Percentiles rank a stretch among this genome's conserved stretches.
Evolutionary conservation across 352 stramenopile genomes (phyloP).

Genomic region (Bremia lactucae): DNA sequence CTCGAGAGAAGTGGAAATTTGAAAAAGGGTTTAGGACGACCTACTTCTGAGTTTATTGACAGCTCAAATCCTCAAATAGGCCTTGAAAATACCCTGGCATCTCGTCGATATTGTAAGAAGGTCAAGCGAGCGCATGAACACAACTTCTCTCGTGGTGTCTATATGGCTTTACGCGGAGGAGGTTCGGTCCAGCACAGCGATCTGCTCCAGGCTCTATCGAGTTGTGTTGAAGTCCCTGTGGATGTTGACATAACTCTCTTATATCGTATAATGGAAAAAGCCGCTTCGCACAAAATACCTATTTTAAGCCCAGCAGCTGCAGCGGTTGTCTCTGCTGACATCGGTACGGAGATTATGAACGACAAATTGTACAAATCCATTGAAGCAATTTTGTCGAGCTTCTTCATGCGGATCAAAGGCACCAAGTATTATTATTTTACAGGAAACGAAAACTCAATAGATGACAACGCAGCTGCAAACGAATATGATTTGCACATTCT

Average conservation of each 20-base stretch:
- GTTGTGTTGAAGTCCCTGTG: constrained; percentile 73
- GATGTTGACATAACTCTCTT: constrained; percentile 84
- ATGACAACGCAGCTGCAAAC: constrained; percentile 45
- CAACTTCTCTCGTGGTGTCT: constrained; percentile 83
- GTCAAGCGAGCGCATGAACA: constrained; percentile 80
- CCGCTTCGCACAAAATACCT: constrained; percentile 15
- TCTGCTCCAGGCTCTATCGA: constrained; percentile 78
- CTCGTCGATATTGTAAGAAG: constrained; percentile 61
- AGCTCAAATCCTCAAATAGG: constrained; percentile 7
- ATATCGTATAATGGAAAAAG: constrained; percentile 69
- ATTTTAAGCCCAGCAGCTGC: constrained; percentile 22
- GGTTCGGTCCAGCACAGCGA: constrained; percentile 72
- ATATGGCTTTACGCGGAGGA: constrained; percentile 67
- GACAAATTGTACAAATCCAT: constrained; percentile 61
- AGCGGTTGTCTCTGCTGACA: constrained; percentile 30
- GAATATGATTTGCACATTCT: constrained; percentile 56
- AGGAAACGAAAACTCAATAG: constrained; percentile 40
- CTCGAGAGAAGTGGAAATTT: constrained; percentile 12
- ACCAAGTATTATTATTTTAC: constrained; percentile 83
- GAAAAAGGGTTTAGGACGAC: constrained; percentile 14
- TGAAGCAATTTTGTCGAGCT: constrained; percentile 43
- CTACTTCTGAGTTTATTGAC: constrained; percentile 6
- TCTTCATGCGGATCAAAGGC: constrained; percentile 52
- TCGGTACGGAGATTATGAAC: constrained; percentile 40
- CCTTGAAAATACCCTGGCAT: constrained; percentile 24